A percentile compares a stretch with the other conserved stretches of the same genome.
phyloP scores from a whole-genome alignment of 176 grass and related monocot genomes.

The Triticum timopheevii region DNA sequence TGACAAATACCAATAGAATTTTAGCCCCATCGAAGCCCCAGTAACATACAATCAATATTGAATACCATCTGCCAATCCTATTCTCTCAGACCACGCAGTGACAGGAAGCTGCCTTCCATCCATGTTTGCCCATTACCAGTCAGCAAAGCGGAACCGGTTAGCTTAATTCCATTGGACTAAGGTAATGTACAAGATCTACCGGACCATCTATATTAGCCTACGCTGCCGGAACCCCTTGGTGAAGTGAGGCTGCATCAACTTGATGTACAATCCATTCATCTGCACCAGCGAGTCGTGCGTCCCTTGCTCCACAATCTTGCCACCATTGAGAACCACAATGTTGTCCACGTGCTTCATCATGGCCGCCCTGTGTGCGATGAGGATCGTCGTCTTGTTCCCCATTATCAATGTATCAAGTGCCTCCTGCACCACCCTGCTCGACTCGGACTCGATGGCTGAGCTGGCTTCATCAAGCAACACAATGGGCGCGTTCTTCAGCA shows the following conservation, averaged over 20 bases:
- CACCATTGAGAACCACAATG: constrained; percentile 87
- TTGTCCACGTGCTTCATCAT: constrained; percentile 99
- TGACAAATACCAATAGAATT: no score
- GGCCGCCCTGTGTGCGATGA: constrained; percentile 77
- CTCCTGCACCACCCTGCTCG: constrained; percentile 93
- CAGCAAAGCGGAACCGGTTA: constrained; percentile 23
- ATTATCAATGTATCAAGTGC: constrained; percentile 91
- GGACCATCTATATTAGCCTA: constrained; percentile 57
- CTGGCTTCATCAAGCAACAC: constrained; percentile 92
- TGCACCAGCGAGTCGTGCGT: constrained; percentile 81
- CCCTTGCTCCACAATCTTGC: constrained; percentile 94
- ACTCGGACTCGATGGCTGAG: constrained; percentile 92
- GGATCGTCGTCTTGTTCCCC: constrained; percentile 96
- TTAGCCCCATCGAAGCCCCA: no score
- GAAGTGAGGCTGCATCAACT: constrained; percentile 98
- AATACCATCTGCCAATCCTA: constrained; percentile 1
- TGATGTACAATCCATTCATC: constrained; percentile 86
- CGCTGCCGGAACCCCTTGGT: constrained; percentile 88
- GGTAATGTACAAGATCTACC: constrained; percentile 39
- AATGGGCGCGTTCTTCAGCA: constrained; percentile 96
- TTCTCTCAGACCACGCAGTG: neutral
- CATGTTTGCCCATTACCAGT: neutral
- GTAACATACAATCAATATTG: no score
- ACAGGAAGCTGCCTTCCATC: neutral
- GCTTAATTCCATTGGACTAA: neutral